Base-by-base conservation (phyloP, 441 rosid species). In the Breynia disticha region DNA sequence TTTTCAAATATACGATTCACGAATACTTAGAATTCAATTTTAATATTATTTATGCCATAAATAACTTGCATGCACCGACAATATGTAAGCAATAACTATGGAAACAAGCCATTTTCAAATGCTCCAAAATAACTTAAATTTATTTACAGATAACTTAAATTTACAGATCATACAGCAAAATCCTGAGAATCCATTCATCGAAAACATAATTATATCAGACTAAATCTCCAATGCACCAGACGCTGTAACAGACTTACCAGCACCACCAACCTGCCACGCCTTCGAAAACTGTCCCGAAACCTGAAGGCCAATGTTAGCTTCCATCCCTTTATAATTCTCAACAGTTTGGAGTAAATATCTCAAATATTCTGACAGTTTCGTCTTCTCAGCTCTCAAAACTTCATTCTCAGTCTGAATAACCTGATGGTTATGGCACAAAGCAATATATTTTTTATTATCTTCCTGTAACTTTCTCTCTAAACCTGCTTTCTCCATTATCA, bases 401-500 rank as follows among this genome's bases (percentile, higher is more conserved):
- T 55, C 55, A 28, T 82, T 82, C 63, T 85, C 82, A 3, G 74
- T 62, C 17, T 47, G 67, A 7, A 82, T 48, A 11, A 56, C 52
- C 10, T 19, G 46, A 7, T 43, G 57, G n/a, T 63, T 67, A 43
- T 55, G 65, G 18, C 21, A 57, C 54, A 61, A 5, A 5, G 46
- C 63, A 24, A 11, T 28, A 35, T 15, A 70, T 17, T 55, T 70
- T 46, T 60, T 41, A 7, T 53, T 54, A 18, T 56, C 63, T 45
- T 78, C 76, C 5, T 51, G 12, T 48, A 72, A 57, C 57, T 70
- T 62, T 48, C 71, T 56, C 68, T 85, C 78, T 42, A 80, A 54
- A 28, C 7, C 42, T 2, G 78, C 73, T 44, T 77, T 85, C 71
- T 82, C 87, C 2, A 49, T 42, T 0, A 77, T 68, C 66, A 79